These are phyloP conservation scores for Paspalum notatum DNA, from an alignment of 176 grass and related monocot species.

Conservation along the genomic window DNA sequence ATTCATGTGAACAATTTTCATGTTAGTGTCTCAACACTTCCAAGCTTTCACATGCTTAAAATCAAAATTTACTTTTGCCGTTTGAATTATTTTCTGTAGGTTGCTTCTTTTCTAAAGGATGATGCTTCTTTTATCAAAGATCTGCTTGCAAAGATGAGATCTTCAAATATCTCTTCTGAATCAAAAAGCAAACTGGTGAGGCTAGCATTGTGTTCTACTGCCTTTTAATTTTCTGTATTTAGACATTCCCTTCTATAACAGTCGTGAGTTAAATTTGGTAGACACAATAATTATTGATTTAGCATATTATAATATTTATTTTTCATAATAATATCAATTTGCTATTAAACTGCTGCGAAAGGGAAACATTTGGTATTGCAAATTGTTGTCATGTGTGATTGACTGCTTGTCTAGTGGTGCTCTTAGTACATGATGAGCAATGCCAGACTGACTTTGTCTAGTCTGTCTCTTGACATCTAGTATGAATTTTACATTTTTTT, in stretches of 20 bases:
- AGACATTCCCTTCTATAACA: slow-evolving; percentile 32
- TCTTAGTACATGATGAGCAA: neutral
- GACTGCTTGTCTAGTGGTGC: neutral
- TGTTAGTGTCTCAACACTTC: slow-evolving; percentile 60
- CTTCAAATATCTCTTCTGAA: slow-evolving; percentile 52
- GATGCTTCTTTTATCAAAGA: slow-evolving; percentile 86
- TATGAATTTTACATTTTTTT: neutral
- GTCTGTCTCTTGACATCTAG: neutral
- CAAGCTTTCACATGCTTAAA: slow-evolving; percentile 38
- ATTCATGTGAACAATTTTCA: slow-evolving; percentile 61
- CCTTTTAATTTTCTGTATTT: neutral
- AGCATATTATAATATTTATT: neutral
- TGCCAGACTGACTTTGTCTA: slow-evolving; percentile 4
- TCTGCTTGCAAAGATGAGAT: slow-evolving; percentile 75
- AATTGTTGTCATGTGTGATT: neutral
- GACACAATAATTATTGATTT: slow-evolving; percentile 26
- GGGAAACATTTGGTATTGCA: slow-evolving; percentile 4
- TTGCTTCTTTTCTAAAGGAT: slow-evolving; percentile 77
- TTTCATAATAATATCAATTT: slow-evolving; percentile 11
- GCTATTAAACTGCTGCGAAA: slow-evolving; percentile 18
- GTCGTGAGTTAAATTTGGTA: slow-evolving; percentile 13
- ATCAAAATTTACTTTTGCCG: slow-evolving; percentile 21
- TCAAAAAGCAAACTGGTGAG: slow-evolving; percentile 81
- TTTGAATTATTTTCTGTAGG: slow-evolving; percentile 49
- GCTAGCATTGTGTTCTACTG: slow-evolving; percentile 20